These are phyloP conservation scores for Dioscorea cayenensis DNA, from an alignment of 116 monocot species.

Conservation along the genomic window DNA sequence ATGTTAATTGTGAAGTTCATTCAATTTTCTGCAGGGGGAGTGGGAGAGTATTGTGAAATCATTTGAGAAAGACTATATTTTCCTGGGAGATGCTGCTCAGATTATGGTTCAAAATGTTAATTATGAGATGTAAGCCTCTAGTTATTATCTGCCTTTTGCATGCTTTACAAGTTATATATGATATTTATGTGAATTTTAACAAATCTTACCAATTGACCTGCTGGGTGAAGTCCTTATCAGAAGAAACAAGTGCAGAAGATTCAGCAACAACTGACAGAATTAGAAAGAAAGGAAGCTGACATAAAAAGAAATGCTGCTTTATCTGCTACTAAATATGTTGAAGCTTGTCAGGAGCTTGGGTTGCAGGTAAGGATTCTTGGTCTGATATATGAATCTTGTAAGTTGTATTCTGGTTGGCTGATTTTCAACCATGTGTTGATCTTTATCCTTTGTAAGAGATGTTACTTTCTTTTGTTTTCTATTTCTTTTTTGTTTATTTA, in stretches of 20 bases:
- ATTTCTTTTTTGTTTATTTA: no score
- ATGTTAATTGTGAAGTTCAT: not conserved
- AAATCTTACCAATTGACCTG: slow-evolving; percentile 13
- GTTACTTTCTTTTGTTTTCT: no score
- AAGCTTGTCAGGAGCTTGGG: slow-evolving; percentile 89
- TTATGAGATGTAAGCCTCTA: slow-evolving; percentile 83
- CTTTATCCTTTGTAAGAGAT: no score
- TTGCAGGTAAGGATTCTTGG: slow-evolving; percentile 42
- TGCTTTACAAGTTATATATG: not conserved
- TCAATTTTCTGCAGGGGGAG: slow-evolving; percentile 55
- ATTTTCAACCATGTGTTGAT: not conserved
- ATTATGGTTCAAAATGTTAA: slow-evolving; percentile 91
- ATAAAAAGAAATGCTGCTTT: slow-evolving; percentile 83
- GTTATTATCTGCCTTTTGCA: not conserved
- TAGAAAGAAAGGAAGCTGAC: slow-evolving; percentile 86
- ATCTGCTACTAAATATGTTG: slow-evolving; percentile 79
- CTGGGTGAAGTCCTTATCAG: slow-evolving; percentile 75
- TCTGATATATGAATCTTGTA: not conserved
- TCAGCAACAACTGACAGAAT: slow-evolving; percentile 91
- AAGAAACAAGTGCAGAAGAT: slow-evolving; percentile 87
- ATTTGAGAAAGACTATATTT: slow-evolving; percentile 91
- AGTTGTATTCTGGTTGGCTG: not conserved
- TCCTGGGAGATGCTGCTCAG: slow-evolving; percentile 95
- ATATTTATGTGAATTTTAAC: not conserved
- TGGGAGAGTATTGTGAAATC: slow-evolving; percentile 79